Conservation (phyloP, 805 yeast species). For the Lipomyces chichibuensis region DNA sequence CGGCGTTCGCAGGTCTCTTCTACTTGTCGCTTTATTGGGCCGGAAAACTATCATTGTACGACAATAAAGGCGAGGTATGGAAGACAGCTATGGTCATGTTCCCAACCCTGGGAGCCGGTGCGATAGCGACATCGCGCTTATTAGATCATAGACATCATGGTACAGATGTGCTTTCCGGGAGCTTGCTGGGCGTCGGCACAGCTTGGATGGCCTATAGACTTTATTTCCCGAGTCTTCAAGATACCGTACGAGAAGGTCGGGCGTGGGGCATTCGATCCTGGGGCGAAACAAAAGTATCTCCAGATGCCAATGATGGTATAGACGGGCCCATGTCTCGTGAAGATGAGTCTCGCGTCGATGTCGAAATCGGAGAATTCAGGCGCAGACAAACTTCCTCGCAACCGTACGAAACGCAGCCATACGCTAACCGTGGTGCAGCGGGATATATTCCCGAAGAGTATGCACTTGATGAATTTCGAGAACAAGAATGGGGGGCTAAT, state of each 20-base stretch:
- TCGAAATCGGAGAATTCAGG: not conserved
- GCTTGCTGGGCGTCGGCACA: constrained; percentile 61
- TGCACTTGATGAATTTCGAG: constrained; percentile 1
- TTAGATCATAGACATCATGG: constrained; percentile 94
- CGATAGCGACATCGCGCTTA: constrained; percentile 83
- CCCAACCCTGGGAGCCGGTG: constrained; percentile 62
- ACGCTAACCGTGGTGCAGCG: not conserved
- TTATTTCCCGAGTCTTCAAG: constrained; percentile 51
- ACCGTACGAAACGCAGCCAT: not conserved
- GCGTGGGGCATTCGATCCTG: constrained; percentile 32
- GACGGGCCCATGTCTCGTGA: not conserved
- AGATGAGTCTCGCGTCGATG: not conserved
- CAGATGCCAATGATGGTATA: constrained; percentile 3
- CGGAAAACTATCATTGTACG: constrained; percentile 54
- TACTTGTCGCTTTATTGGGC: constrained; percentile 54
- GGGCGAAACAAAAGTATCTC: constrained; percentile 26
- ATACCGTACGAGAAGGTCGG: constrained; percentile 32
- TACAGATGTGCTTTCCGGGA: constrained; percentile 77
- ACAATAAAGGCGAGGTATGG: constrained; percentile 40
- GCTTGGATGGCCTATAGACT: constrained; percentile 64
- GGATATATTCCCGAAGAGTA: not conserved
- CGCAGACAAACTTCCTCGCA: constrained; percentile 9
- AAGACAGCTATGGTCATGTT: constrained; percentile 36
- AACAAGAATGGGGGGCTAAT: not conserved
- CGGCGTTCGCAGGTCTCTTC: constrained; percentile 55